Percentiles rank a stretch among this genome's conserved stretches.
Conservation (phyloP, 1,284 basidiomycete species). For the Cutaneotrichosporon sp. region DNA sequence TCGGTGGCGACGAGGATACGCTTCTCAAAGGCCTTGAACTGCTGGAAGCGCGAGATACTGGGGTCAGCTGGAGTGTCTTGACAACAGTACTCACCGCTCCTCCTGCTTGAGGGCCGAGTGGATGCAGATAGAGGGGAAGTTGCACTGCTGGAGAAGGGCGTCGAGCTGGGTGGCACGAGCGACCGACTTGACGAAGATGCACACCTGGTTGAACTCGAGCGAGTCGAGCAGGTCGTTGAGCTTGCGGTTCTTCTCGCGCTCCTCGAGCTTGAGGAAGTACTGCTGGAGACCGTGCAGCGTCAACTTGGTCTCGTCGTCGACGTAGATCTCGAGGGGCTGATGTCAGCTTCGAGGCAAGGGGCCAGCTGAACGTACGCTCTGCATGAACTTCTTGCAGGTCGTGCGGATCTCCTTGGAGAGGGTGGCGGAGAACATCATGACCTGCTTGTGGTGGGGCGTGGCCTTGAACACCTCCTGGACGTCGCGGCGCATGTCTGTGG, state of each 20-base stretch:
- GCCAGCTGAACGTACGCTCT: slow-evolving; percentile 84
- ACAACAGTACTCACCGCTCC: slow-evolving; percentile 71
- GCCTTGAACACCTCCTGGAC: slow-evolving; percentile 99
- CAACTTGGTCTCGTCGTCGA: slow-evolving; percentile 98
- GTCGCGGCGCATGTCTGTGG: slow-evolving; percentile 98
- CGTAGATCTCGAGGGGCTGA: slow-evolving; percentile 98
- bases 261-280: slow-evolving; percentile 96
- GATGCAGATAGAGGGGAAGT: slow-evolving; percentile 97
- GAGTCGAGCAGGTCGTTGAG: slow-evolving; percentile 94
- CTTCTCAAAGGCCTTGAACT: slow-evolving; percentile 99
- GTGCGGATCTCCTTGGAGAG: slow-evolving; percentile 94
- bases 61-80: slow-evolving; percentile 53
- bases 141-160: slow-evolving; percentile 93
- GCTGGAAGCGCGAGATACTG: slow-evolving; percentile 87
- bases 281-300: slow-evolving; percentile 98
- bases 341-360: background rate
- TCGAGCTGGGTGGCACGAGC: slow-evolving; percentile 95
- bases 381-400: slow-evolving; percentile 99
- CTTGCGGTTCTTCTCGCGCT: slow-evolving; percentile 95
- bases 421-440: slow-evolving; percentile 99
- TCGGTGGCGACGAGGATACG: slow-evolving; percentile 97
- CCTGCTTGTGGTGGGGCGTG: slow-evolving; percentile 99
- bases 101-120: slow-evolving; percentile 93
- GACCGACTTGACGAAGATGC: slow-evolving; percentile 99
- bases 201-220: slow-evolving; percentile 99